Evolutionary conservation across 305 asterid genomes (phyloP), one percentile per base, ranked within the genome.

Genomic region (Ilex paraguariensis): DNA sequence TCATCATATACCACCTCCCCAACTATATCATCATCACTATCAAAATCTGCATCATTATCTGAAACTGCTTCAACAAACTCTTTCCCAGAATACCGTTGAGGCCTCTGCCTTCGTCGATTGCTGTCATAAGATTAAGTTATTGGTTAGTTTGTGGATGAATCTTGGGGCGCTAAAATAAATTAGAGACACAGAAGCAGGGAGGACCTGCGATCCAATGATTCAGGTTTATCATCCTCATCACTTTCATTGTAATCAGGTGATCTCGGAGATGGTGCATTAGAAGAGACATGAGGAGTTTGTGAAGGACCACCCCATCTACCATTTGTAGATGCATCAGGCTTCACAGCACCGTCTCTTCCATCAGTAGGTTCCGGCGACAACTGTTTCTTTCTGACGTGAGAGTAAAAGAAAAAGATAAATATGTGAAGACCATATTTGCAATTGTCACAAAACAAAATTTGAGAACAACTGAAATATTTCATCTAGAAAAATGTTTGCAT

Each of bases 1-100:
- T 90, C 99, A 59, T 94, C 96, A 57, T 94, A 94, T 17, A 90
- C 88, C 15, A 79, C 99, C 79, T 93, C 99, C 56, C 99, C 99
- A 53, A 87, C 95, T 60, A 93, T 86, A 67, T 88, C 99, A 54
- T 90, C 95, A 68, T 93, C 97, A 63, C 96, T 87, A 45, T 93
- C 95, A 54, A 78, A 78, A 45, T 82, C 97, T 54, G 82, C 81
- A 16, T 87, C 96, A 30, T 84, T 74, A 61, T 93, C 95, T 9
- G 93, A 84, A 69, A 76, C 77, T 55, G 74, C 96, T 70, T 90
- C 98, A 50, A 83, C 80, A 56, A 84, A 90, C 65, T 90, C 95
- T 13, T 66, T 69, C 56, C 75, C 81, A 3, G 96, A 84, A 72
- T 88, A 90, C 39, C 92, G 78, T 69, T 86, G 89, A 66, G 97